phyloP scores from a whole-genome alignment of 148 eudicot species.

The Silene latifolia region DNA sequence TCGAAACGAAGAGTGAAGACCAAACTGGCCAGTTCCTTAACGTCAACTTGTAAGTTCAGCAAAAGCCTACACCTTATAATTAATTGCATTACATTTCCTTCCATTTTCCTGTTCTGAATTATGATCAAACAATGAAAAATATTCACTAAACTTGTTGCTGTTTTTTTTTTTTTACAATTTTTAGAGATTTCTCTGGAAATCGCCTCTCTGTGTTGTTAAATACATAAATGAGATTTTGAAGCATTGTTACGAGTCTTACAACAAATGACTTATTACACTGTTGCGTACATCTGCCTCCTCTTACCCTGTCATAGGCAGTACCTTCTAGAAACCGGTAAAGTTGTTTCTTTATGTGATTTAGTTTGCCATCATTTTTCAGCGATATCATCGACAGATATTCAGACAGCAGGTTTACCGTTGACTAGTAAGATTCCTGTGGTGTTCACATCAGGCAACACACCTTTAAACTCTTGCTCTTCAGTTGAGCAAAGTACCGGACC shows the following conservation, averaged over 20 bases:
- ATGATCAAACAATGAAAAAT: not conserved
- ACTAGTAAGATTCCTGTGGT: constrained; percentile 20
- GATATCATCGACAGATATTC: not conserved
- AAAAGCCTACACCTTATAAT: too few relatives aligned
- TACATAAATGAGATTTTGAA: too few relatives aligned
- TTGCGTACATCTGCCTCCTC: not conserved
- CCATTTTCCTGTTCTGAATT: not conserved
- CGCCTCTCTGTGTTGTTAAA: too few relatives aligned
- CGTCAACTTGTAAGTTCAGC: constrained; percentile 35
- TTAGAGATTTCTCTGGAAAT: too few relatives aligned
- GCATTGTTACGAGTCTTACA: too few relatives aligned
- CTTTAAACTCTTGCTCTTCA: constrained; percentile 30
- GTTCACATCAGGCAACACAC: constrained; percentile 26
- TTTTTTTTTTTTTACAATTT: too few relatives aligned
- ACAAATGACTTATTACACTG: too few relatives aligned
- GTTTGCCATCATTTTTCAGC: constrained; percentile 11
- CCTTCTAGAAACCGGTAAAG: not conserved
- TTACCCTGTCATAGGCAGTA: not conserved
- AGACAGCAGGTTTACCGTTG: not conserved
- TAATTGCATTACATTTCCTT: not conserved
- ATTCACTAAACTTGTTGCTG: too few relatives aligned
- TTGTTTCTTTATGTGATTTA: not conserved
- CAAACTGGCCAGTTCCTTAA: constrained; percentile 38
- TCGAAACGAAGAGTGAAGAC: constrained; percentile 51
- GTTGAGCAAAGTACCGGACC: constrained; percentile 19